Base-by-base conservation (phyloP, 352 stramenopile genomes). In the Globisporangium apiculatum region DNA sequence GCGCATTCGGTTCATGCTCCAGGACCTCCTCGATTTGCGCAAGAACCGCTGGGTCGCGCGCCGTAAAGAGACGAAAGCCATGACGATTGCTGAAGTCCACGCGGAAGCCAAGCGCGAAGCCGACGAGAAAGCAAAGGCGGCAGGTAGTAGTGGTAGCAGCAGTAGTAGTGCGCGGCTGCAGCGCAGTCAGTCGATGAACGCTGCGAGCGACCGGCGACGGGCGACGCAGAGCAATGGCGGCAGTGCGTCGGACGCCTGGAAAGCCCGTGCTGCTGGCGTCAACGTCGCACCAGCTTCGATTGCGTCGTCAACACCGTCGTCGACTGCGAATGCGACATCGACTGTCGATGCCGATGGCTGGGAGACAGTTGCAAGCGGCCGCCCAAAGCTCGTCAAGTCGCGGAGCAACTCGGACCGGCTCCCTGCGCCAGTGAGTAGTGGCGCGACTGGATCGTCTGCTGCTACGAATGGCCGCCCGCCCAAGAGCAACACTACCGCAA, bases 1-100 rank as follows among this genome's bases (percentile, higher is more conserved):
- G 46, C 80, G 83, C 46, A 75, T 93, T 51, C 83, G 83, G 42
- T 93, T 93, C 65, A 90, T 93, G 80, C 68, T 93, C 14, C 83
- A 91, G 58, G 83, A 93, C 45, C 48, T 93, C 57, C 68, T 91
- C 6, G 83, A 93, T 10, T 48, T 93, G 58, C 80, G 83, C n/a
- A 66, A 75, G 31, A 90, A 90, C 66, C 80, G 79, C 35, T 93
- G 80, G 74, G 72, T 90, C 15, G 70, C 80, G 7, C 73, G 83
- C 38, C 77, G 82, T 18, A 89, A 93, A 61, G 83, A 93, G 65
- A 79, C 77, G 12, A 91, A 91, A 68, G 83, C 83, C 14, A 93
- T 88, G 78, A 93, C 83, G 3, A 90, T 93, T 43, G 83, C 83
- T 38, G 67, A 93, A 48, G 75, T 93, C 48, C 83, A 92, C 54